These are phyloP conservation scores for Neonectria ditissima DNA, from an alignment of 2,329 filamentous ascomycete species.

Conservation along the genomic window DNA sequence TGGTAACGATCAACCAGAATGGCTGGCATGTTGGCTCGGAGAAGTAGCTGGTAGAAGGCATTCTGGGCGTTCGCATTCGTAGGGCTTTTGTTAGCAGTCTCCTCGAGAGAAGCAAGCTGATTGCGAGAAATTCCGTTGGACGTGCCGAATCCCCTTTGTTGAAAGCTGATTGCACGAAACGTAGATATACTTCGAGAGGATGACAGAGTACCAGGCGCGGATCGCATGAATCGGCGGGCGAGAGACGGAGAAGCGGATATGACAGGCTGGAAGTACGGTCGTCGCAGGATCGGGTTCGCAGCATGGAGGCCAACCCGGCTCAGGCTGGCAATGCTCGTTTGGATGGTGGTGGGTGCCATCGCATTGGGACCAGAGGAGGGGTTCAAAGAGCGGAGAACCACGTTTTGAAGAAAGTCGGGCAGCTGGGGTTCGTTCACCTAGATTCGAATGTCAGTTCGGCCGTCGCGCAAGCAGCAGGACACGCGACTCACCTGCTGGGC, in stretches of 20 bases:
- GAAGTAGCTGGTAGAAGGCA: slow-evolving; percentile 90
- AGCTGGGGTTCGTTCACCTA: slow-evolving; percentile 35
- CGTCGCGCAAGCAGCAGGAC: slow-evolving; percentile 11
- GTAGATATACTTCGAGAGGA: slow-evolving; percentile 37
- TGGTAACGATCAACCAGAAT: slow-evolving; percentile 93
- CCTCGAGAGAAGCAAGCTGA: slow-evolving; percentile 86
- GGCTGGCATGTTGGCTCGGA: slow-evolving; percentile 92
- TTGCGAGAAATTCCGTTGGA: slow-evolving; percentile 66
- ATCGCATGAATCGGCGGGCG: slow-evolving; percentile 42
- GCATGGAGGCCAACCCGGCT: slow-evolving; percentile 47
- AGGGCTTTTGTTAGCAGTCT: slow-evolving; percentile 93
- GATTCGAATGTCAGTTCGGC: slow-evolving; percentile 25
- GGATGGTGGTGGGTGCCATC: slow-evolving; percentile 29
- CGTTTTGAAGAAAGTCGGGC: slow-evolving; percentile 47
- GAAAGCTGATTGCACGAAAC: slow-evolving; percentile 34
- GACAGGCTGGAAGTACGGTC: slow-evolving; percentile 42
- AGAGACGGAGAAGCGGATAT: slow-evolving; percentile 35
- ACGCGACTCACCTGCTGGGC: slow-evolving; percentile 35
- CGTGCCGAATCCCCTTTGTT: slow-evolving; percentile 55
- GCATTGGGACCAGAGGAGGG: slow-evolving; percentile 20
- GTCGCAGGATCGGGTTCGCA: slow-evolving; percentile 45
- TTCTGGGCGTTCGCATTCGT: slow-evolving; percentile 89
- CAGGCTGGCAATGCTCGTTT: slow-evolving; percentile 40
- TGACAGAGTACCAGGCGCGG: slow-evolving; percentile 36
- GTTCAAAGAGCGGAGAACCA: slow-evolving; percentile 25